Percentiles rank a stretch among this genome's conserved stretches.
phyloP scores from a whole-genome alignment of 305 asterid species.

The Solanum hybrid region DNA sequence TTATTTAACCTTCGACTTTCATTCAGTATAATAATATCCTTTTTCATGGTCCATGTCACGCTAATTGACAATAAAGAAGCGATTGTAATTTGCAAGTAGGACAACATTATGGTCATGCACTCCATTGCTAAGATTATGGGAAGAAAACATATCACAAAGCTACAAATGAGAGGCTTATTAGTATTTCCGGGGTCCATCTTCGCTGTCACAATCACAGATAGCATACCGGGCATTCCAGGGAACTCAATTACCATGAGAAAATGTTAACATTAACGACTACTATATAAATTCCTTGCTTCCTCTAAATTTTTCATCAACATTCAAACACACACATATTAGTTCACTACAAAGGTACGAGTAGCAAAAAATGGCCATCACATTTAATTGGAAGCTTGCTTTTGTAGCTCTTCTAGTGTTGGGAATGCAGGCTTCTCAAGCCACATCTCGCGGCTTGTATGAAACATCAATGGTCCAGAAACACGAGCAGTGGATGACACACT shows the following conservation, averaged over 20 bases:
- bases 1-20: neutral
- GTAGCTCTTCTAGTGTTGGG: slow-evolving; percentile 4
- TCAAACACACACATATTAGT: neutral
- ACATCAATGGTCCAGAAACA: slow-evolving; percentile 15
- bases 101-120: neutral
- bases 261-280: neutral
- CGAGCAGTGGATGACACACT: slow-evolving; percentile 22
- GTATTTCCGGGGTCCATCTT: neutral
- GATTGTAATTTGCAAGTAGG: neutral
- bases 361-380: slow-evolving; percentile 1
- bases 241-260: neutral
- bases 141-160: neutral
- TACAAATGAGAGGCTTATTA: neutral
- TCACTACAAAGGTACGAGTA: neutral
- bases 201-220: neutral
- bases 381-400: slow-evolving; percentile 7
- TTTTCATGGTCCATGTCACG: too few relatives aligned
- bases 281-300: slow-evolving; percentile 7
- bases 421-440: neutral
- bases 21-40: neutral
- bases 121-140: neutral
- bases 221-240: neutral
- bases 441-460: slow-evolving; percentile 2
- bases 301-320: neutral
- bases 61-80: neutral